Evolutionary conservation across 202 grass and related monocot genomes (phyloP), one percentile per base, ranked within the genome.

Genomic region (Eragrostis tef): DNA sequence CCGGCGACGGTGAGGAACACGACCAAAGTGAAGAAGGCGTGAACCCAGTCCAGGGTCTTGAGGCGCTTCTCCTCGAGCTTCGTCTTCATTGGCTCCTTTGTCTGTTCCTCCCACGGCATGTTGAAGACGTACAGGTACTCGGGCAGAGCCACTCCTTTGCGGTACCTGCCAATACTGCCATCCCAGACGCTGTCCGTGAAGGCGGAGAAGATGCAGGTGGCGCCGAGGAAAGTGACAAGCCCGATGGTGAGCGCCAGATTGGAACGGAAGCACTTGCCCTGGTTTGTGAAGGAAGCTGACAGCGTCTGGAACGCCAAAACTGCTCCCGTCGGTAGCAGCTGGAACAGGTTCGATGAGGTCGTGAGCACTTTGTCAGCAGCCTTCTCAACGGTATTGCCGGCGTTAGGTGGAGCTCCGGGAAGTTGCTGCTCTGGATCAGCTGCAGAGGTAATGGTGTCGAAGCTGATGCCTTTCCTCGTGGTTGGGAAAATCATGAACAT

Each of bases 1-100:
- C 9, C 19, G 1, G 41, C 65, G 0, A 68, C 11, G 65, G 65
- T 68, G 65, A 68, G 65, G 65, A 68, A 68, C 10, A 68, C 65
- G 10, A 68, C 65, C 1, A 36, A 36, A 9, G 64, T 44, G 64
- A 67, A 67, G 64, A 67, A 67, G 64, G 64, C 64, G 19, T 44
- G 65, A 1, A 68, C 17, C 65, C 65, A 49, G 45, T 70, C 67
- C 6, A 49, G 1, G 1, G 0, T 1, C 21, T 48, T 25, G 13
- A 70, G 44, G 6, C 22, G 0, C 2, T 2, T 5, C 44, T 70
- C 3, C 67, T 3, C 9, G 44, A 70, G 67, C 22, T 62, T 31
- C 11, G 21, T 4, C 29, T 3, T 27, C 61, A 2, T 1, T 2
- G 58, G 3, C 29, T 11, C 1, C 1, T 39, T 2, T 39, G 4